Percentiles rank a stretch among this genome's conserved stretches.
These are phyloP conservation scores for Colletotrichum neosansevieriae DNA, from an alignment of 2,329 filamentous ascomycete genomes.

Conservation along the genomic window DNA sequence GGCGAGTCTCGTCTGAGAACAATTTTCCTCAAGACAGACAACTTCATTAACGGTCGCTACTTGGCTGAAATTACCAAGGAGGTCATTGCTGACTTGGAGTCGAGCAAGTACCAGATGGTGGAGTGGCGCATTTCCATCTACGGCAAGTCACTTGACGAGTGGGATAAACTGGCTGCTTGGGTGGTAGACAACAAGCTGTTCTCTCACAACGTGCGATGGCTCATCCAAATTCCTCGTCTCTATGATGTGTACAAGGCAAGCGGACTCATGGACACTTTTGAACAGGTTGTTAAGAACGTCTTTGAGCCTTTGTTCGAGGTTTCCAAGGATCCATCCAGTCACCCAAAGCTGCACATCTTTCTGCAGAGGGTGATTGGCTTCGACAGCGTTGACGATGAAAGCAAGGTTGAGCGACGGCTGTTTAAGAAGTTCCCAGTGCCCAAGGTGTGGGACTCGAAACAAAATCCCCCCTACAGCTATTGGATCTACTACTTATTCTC, in stretches of 20 bases:
- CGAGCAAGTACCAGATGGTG: conserved; percentile 99
- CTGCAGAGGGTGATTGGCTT: conserved; percentile 96
- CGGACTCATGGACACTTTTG: conserved; percentile 87
- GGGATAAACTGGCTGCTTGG: conserved; percentile 98
- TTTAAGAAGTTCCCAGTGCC: conserved; percentile 96
- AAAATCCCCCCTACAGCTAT: conserved; percentile 98
- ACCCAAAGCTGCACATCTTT: conserved; percentile 95
- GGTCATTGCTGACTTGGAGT: conserved; percentile 96
- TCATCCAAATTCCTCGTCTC: conserved; percentile 93
- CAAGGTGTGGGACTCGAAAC: conserved; percentile 87
- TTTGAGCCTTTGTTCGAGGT: conserved; percentile 96
- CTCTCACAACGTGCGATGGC: conserved; percentile 97
- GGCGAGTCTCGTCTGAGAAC: conserved; percentile 94
- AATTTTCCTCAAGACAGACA: conserved; percentile 99
- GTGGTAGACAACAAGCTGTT: conserved; percentile 98
- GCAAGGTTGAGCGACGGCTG: conserved; percentile 93
- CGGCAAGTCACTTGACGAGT: conserved; percentile 90
- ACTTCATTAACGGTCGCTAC: conserved; percentile 95
- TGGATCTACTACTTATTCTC: conserved; percentile 99
- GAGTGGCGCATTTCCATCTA: conserved; percentile 99
- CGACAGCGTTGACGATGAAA: conserved; percentile 98
- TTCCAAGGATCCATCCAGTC: conserved; percentile 84
- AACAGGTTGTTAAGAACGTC: conserved; percentile 90
- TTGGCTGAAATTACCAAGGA: conserved; percentile 98
- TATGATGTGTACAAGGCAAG: conserved; percentile 96